A percentile compares a stretch with the other conserved stretches of the same genome.
Evolutionary conservation across 192 early-diverging fungal species (phyloP).

Genomic region (Coemansia sp.): DNA sequence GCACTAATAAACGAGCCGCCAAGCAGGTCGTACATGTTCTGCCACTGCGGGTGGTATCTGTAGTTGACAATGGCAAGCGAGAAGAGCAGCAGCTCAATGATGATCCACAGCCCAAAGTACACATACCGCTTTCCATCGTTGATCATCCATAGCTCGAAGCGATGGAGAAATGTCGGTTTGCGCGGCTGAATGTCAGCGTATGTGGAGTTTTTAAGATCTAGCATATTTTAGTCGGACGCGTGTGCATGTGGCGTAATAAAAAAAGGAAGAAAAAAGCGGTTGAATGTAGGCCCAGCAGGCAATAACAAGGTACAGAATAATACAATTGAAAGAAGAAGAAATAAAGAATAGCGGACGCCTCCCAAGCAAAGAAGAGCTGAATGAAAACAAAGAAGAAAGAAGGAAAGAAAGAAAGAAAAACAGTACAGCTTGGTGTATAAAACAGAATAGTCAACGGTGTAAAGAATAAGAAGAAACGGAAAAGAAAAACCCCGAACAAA

Average conservation of each 20-base stretch:
- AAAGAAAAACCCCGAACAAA: not conserved
- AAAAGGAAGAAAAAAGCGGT: conserved; percentile 1
- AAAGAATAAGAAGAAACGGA: not conserved
- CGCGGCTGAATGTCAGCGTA: conserved; percentile 39
- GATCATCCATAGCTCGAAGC: conserved; percentile 55
- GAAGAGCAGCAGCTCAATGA: conserved; percentile 61
- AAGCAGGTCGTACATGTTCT: conserved; percentile 49
- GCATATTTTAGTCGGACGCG: conserved; percentile 18
- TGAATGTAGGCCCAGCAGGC: not conserved
- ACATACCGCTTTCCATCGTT: conserved; percentile 51
- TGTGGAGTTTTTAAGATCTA: conserved; percentile 46
- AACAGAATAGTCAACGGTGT: not conserved
- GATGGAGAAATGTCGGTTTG: conserved; percentile 40
- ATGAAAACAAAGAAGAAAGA: not conserved
- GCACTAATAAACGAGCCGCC: conserved; percentile 62
- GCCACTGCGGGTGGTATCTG: conserved; percentile 58
- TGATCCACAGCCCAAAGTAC: conserved; percentile 64
- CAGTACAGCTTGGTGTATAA: not conserved
- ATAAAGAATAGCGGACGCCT: conserved; percentile 4
- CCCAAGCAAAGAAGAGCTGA: not conserved
- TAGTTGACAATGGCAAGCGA: conserved; percentile 65
- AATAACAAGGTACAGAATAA: conserved; percentile 10
- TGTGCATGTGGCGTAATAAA: not conserved
- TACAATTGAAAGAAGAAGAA: conserved; percentile 9
- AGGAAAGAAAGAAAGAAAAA: not conserved